Conservation (phyloP, 139 green algal genomes). For the Eudorina sp. region DNA sequence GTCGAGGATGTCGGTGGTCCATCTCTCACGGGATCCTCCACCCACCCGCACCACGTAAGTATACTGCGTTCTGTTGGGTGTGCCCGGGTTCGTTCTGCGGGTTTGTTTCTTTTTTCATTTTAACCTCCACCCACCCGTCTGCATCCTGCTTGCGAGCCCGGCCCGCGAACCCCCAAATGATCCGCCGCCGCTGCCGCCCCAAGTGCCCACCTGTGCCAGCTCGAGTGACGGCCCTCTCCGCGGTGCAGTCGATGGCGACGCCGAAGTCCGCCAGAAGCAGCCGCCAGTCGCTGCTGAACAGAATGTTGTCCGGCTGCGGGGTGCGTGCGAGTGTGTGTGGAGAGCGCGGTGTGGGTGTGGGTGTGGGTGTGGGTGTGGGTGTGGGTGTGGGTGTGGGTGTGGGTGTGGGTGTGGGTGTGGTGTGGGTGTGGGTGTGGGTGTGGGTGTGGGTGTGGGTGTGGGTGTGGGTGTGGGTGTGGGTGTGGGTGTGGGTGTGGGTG, state of each 20-base stretch:
- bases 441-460: neutral
- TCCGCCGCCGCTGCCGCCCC: neutral
- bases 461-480: too few relatives aligned
- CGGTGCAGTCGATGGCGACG: neutral
- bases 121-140: too few relatives aligned
- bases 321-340: neutral
- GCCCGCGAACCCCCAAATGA: too few relatives aligned
- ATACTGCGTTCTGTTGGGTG: neutral
- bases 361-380: neutral
- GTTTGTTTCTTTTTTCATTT: neutral
- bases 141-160: too few relatives aligned
- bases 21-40: too few relatives aligned
- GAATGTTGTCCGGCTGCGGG: conserved; percentile 32
- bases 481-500: too few relatives aligned
- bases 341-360: neutral
- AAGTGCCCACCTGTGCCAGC: conserved; percentile 18
- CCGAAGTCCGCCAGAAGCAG: conserved; percentile 34
- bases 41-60: neutral
- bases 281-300: conserved; percentile 25
- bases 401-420: neutral
- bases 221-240: conserved; percentile 34
- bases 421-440: neutral
- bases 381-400: too few relatives aligned
- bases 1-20: too few relatives aligned
- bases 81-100: neutral